These are phyloP conservation scores for Oenanthe javanica DNA, from an alignment of 140 eudicot genomes.

Conservation along the genomic window DNA sequence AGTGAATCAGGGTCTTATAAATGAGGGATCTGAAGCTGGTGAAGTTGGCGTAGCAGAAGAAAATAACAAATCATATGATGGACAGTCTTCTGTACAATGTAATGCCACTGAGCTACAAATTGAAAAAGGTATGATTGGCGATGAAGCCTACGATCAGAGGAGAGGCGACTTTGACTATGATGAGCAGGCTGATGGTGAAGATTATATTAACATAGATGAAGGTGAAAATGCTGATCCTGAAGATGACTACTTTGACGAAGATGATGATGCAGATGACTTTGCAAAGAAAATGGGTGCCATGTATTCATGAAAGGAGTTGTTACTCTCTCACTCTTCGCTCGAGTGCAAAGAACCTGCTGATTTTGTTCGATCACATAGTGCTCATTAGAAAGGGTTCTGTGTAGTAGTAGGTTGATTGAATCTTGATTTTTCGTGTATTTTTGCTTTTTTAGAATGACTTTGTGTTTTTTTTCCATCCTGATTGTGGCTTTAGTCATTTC, in stretches of 20 bases:
- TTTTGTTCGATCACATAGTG: not conserved
- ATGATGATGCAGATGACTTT: slow-evolving; percentile 46
- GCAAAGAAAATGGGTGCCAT: slow-evolving; percentile 56
- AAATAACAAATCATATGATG: slow-evolving; percentile 19
- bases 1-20: not conserved
- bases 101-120: not conserved
- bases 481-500: not conserved
- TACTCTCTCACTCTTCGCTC: not conserved
- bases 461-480: not conserved
- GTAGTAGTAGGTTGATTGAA: not conserved
- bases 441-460: not conserved
- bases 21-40: slow-evolving; percentile 10
- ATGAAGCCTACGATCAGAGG: slow-evolving; percentile 46
- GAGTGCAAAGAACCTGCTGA: not conserved
- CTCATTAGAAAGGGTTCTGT: slow-evolving; percentile 6
- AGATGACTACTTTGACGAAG: slow-evolving; percentile 40
- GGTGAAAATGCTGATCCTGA: slow-evolving; percentile 32
- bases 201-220: slow-evolving; percentile 37
- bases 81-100: slow-evolving; percentile 3
- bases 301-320: slow-evolving; percentile 20
- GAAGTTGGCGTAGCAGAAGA: slow-evolving; percentile 20
- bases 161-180: slow-evolving; percentile 61
- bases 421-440: slow-evolving; percentile 2
- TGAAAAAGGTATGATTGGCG: slow-evolving; percentile 45
- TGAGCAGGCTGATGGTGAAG: slow-evolving; percentile 68